Evolutionary conservation across 2,329 filamentous ascomycete species (phyloP).

Genomic region (Esteya vermicola): DNA sequence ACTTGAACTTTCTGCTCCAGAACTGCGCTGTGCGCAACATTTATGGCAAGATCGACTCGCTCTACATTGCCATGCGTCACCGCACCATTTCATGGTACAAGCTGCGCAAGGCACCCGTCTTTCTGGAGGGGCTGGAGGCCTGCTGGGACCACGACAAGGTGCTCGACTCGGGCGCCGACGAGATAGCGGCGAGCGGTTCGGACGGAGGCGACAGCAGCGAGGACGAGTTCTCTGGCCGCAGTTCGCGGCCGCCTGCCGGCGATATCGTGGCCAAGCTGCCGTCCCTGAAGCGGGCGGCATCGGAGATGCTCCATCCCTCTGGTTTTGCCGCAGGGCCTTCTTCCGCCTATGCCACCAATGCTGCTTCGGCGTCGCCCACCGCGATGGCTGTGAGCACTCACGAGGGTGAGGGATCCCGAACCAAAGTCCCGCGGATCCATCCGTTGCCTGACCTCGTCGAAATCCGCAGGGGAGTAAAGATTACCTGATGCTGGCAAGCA

Average conservation of each 20-base stretch:
- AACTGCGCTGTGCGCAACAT: slow-evolving; percentile 42
- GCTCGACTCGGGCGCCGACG: slow-evolving; percentile 27
- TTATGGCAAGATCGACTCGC: slow-evolving; percentile 40
- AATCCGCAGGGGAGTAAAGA: slow-evolving; percentile 19
- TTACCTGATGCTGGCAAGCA: neutral
- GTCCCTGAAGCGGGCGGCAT: slow-evolving; percentile 34
- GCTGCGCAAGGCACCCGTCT: slow-evolving; percentile 31
- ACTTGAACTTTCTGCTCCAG: slow-evolving; percentile 34
- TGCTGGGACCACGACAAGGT: slow-evolving; percentile 37
- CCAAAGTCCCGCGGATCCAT: slow-evolving; percentile 23
- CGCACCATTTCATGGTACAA: slow-evolving; percentile 43
- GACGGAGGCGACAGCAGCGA: slow-evolving; percentile 13
- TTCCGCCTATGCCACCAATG: slow-evolving; percentile 6
- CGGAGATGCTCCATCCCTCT: slow-evolving; percentile 35
- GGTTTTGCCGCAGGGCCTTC: slow-evolving; percentile 25
- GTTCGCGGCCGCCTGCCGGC: slow-evolving; percentile 26
- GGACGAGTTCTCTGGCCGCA: slow-evolving; percentile 6
- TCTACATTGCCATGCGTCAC: slow-evolving; percentile 43
- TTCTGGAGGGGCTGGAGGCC: slow-evolving; percentile 36
- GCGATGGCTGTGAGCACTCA: slow-evolving; percentile 7
- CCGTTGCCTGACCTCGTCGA: slow-evolving; percentile 23
- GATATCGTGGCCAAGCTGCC: slow-evolving; percentile 26
- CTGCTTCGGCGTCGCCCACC: slow-evolving; percentile 8
- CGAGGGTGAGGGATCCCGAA: slow-evolving; percentile 14
- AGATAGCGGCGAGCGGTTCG: slow-evolving; percentile 17